These are phyloP conservation scores for Penicillium griseofulvum DNA, from an alignment of 2,329 filamentous ascomycete species.

Conservation along the genomic window DNA sequence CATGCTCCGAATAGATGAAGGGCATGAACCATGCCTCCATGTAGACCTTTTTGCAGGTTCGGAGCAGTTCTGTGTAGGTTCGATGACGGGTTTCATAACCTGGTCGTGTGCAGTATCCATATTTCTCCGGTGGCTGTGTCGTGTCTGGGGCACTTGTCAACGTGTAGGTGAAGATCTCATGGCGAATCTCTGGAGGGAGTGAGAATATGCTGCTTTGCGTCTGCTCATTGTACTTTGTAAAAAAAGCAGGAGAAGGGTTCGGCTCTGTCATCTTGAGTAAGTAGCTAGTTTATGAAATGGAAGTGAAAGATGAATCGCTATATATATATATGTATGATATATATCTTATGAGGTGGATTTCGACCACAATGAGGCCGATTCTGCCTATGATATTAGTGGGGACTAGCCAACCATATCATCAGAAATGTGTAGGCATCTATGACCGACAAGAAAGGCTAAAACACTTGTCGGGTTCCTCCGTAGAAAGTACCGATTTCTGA, in stretches of 20 bases:
- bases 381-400: not conserved
- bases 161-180: not conserved
- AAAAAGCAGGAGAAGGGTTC: not conserved
- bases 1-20: conserved; percentile 40
- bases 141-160: not conserved
- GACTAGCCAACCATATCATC: not conserved
- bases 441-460: too few relatives aligned
- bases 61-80: conserved; percentile 41
- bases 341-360: not conserved
- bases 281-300: not conserved
- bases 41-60: conserved; percentile 46
- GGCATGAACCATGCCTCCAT: conserved; percentile 47
- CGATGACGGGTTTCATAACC: conserved; percentile 18
- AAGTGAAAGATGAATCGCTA: not conserved
- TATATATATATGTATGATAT: not conserved
- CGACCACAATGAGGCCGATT: not conserved
- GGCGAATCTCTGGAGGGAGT: not conserved
- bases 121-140: not conserved
- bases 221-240: not conserved
- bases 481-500: too few relatives aligned
- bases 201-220: not conserved
- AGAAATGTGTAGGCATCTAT: not conserved
- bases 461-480: too few relatives aligned
- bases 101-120: not conserved
- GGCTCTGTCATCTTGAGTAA: not conserved